phyloP scores from a whole-genome alignment of 495 filamentous ascomycete species.

The Penicillium paxilli region DNA sequence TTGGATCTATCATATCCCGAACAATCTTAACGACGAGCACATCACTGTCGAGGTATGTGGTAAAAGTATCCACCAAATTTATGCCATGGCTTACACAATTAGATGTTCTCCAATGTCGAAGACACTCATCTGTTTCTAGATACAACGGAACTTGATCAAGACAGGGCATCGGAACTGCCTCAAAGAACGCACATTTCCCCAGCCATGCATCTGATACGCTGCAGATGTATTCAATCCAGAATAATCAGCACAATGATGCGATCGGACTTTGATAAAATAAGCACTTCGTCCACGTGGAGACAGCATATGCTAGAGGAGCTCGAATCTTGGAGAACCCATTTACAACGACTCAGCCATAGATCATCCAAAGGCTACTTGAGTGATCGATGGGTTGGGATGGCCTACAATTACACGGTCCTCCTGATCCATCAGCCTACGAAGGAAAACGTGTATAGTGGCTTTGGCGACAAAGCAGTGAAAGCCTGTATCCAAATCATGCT shows the following conservation, averaged over 20 bases:
- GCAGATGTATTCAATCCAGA: conserved; percentile 21
- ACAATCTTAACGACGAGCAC: conserved; percentile 19
- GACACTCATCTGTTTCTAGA: conserved; percentile 11
- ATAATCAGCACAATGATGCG: conserved; percentile 23
- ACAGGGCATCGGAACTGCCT: not conserved
- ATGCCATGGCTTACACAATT: not conserved
- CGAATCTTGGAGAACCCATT: conserved; percentile 16
- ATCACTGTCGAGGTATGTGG: conserved; percentile 18
- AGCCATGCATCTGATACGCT: conserved; percentile 20
- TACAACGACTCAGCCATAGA: conserved; percentile 15
- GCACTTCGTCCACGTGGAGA: conserved; percentile 13
- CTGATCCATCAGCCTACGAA: conserved; percentile 19
- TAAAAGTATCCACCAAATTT: not conserved
- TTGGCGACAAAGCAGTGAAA: conserved; percentile 12
- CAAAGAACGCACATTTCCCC: conserved; percentile 21
- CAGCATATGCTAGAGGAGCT: conserved; percentile 19
- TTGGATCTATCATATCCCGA: conserved; percentile 24
- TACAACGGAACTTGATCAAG: not conserved
- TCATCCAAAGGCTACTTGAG: conserved; percentile 17
- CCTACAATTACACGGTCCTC: conserved; percentile 22
- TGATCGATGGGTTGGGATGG: conserved; percentile 25
- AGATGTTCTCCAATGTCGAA: conserved; percentile 23
- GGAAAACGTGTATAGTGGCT: conserved; percentile 5
- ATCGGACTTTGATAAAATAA: conserved; percentile 12
- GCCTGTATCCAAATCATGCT: conserved; percentile 16